phyloP scores from a whole-genome alignment of 192 early-diverging fungal genomes.

The Glomus cerebriforme region DNA sequence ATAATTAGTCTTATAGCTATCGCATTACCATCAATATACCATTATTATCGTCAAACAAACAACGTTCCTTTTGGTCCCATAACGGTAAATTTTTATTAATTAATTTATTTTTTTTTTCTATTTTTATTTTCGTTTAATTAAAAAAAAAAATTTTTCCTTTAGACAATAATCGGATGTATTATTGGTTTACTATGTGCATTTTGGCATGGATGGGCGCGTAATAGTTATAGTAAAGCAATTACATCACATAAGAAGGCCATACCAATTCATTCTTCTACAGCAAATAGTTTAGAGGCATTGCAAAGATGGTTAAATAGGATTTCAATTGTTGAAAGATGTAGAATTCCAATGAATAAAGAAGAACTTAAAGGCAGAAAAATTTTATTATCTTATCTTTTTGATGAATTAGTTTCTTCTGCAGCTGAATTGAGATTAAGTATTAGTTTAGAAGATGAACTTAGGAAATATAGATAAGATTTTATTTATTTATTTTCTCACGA shows the following conservation, averaged over 20 bases:
- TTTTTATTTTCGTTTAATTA: not conserved
- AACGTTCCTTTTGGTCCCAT: conserved; percentile 1
- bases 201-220: conserved; percentile 11
- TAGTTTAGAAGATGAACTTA: conserved; percentile 13
- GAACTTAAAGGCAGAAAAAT: not conserved
- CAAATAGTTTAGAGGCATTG: conserved; percentile 7
- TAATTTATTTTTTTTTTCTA: not conserved
- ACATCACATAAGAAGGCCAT: not conserved
- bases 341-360: conserved; percentile 12
- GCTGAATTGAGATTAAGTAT: conserved; percentile 19
- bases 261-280: not conserved
- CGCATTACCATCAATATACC: conserved; percentile 2
- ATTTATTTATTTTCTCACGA: not conserved
- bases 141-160: not conserved
- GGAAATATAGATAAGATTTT: not conserved
- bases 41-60: conserved; percentile 2
- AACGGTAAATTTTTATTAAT: not conserved
- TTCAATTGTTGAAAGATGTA: conserved; percentile 6
- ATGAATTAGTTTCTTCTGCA: conserved; percentile 4
- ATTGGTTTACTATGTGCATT: conserved; percentile 2
- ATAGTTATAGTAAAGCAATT: conserved; percentile 3
- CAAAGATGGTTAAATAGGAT: conserved; percentile 20
- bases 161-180: conserved; percentile 1
- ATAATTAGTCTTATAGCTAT: not conserved
- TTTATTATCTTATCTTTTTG: not conserved